Evolutionary conservation across 768 basidiomycete species (phyloP), one percentile per base, ranked within the genome.

Genomic region (Tylopilus felleus): DNA sequence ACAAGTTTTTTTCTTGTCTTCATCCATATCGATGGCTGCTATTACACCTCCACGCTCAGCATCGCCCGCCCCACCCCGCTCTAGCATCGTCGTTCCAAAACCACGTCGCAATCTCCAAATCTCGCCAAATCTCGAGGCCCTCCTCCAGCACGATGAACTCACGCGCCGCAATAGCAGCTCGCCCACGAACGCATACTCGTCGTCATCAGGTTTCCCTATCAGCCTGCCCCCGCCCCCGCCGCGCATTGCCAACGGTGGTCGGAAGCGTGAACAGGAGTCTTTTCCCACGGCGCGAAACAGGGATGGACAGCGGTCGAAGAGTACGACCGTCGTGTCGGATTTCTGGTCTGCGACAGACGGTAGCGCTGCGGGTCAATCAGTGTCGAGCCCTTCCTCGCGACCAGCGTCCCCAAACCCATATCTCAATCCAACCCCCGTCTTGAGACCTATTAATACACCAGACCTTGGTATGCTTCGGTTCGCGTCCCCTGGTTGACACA

Each of bases 101-200:
- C 12, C 58, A 0, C 25, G n/a, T 12, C 36, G 62, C 10, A 68
- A 75, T 1, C 65, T 84, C 43, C 69, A 75, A 12, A 85, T 84
- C 48, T 84, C 81, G 2, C 78, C 83, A 0, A 76, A 85, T 59
- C 76, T 84, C 43, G 79, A 84, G 56, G 83, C 82, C 23, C 60
- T 85, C 8, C 71, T 85, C 48, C 77, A 82, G 61, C 78, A 83
- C 55, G 83, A 83, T 47, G 79, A 82, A 47, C 74, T 73, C 47
- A 70, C 70, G n/a, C 75, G 80, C 21, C 63, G 65, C 40, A 68
- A 44, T 14, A 50, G 63, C 63, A 36, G 48, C 25, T 66, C 71
- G 5, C 65, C 63, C 14, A 68, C 63, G 5, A 60, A 42, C 49
- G 16, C 47, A 14, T 46, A 50, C 49, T 12, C 59, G 16, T 51